Evolutionary conservation across 495 filamentous ascomycete genomes (phyloP).

Genomic region (Viridothelium virens): DNA sequence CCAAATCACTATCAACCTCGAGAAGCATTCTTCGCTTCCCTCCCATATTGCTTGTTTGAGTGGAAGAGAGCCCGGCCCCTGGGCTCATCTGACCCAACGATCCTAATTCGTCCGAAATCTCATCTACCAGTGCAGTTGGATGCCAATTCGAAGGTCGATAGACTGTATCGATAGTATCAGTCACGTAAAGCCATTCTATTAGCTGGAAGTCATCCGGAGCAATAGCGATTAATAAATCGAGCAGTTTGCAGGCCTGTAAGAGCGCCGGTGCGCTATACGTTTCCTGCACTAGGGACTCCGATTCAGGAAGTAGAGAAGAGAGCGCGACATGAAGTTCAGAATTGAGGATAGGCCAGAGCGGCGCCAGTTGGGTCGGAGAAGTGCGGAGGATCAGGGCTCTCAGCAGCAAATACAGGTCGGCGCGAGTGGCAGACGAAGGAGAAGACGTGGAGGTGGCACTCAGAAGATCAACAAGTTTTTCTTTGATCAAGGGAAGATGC

Average conservation of each 20-base stretch:
- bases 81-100: conserved; percentile 4
- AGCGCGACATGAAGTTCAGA: conserved; percentile 77
- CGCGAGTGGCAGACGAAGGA: conserved; percentile 78
- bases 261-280: conserved; percentile 66
- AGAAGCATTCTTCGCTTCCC: conserved; percentile 14
- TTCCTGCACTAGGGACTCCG: conserved; percentile 51
- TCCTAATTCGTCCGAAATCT: conserved; percentile 72
- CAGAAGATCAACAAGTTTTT: conserved; percentile 80
- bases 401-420: conserved; percentile 83
- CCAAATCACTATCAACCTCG: conserved; percentile 23
- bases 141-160: conserved; percentile 69
- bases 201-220: conserved; percentile 94
- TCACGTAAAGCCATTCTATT: conserved; percentile 92
- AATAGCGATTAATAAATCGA: conserved; percentile 75
- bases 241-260: conserved; percentile 84
- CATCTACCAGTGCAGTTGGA: conserved; percentile 73
- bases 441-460: conserved; percentile 81
- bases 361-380: conserved; percentile 66
- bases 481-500: conserved; percentile 62
- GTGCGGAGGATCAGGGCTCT: conserved; percentile 71
- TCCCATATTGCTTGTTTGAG: background rate
- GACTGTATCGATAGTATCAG: conserved; percentile 93
- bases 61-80: background rate
- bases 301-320: conserved; percentile 59
- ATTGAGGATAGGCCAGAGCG: conserved; percentile 85